Conservation (phyloP, 139 green algal species). For the Chlamydomonas sp. region DNA sequence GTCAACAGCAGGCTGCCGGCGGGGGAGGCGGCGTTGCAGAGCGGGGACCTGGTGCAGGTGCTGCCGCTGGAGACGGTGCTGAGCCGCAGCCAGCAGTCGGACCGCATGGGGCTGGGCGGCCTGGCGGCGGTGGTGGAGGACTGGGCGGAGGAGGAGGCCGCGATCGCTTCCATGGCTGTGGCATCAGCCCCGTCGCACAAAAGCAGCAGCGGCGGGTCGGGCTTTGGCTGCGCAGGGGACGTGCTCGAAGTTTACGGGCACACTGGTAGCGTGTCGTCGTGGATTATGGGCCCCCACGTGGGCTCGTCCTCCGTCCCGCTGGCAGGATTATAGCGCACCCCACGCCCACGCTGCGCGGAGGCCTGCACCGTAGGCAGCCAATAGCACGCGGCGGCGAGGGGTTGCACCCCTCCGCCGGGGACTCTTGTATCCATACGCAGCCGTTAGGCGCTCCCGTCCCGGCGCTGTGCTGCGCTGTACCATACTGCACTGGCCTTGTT, state of each 20-base stretch:
- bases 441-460: too few species aligned
- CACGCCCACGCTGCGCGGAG: not conserved
- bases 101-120: not conserved
- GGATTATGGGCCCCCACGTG: not conserved
- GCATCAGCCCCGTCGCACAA: not conserved
- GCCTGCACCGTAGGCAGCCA: not conserved
- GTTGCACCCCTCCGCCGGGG: too few species aligned
- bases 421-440: too few species aligned
- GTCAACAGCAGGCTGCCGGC: slow-evolving; percentile 41
- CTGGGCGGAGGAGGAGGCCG: not conserved
- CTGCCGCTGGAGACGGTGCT: slow-evolving; percentile 34
- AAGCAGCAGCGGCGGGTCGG: not conserved
- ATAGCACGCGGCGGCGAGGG: too few species aligned
- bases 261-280: not conserved
- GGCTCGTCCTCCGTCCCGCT: not conserved
- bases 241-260: slow-evolving; percentile 22
- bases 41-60: slow-evolving; percentile 48
- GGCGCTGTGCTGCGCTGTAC: too few species aligned
- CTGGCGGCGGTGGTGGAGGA: slow-evolving; percentile 14
- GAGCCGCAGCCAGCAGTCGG: not conserved
- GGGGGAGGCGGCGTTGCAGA: slow-evolving; percentile 18
- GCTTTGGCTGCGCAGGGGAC: not conserved
- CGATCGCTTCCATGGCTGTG: not conserved
- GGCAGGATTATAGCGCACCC: not conserved
- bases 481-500: too few species aligned